Evolutionary conservation across 192 early-diverging fungal genomes (phyloP), one percentile per base, ranked within the genome.

Genomic region (Lunasporangiospora selenospora): DNA sequence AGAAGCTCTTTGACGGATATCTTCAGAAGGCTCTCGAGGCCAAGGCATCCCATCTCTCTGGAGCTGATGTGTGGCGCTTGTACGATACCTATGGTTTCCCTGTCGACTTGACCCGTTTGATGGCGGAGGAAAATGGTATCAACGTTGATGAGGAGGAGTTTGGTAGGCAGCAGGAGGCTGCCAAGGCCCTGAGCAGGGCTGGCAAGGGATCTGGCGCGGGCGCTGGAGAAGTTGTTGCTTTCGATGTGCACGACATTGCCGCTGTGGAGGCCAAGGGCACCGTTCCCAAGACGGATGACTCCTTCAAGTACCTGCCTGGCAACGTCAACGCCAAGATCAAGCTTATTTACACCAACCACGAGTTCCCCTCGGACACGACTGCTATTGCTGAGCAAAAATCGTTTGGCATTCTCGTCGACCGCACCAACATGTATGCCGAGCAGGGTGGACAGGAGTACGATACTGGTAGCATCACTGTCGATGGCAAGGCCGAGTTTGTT

Each of bases 21-120:
- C 76, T 94, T 32, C 62, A 80, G 19, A 89, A 82, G 56, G 78
- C 89, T 43, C 87, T 89, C 31, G 81, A 91, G 39, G 57, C 87
- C 19, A 83, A 85, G 32, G 58, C 79, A 33, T 85, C 46, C 5
- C 73, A 81, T 13, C 83, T 98, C 31, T 86, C 89, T 21, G 97
- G 97, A 31, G 85, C 84, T 40, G 93, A 94, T 77, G 97, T 94
- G 10, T 99, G 95, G 95, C 86, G 94, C n/a, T 77, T 99, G 75
- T 99, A 99, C 61, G 97, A 98, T 67, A 99, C 97, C 13, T 99
- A 94, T 75, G 97, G 97, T 30, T 99, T 99, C 88, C 97, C 97
- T 5, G 93, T 97, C 2, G 97, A 99, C 75, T 83, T 99, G 45
- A 99, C 97, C 11, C 90, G 93, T 43, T 75, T 99, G 47, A 98